Conservation (phyloP, 2,329 filamentous ascomycete genomes). For the Drechslerella stenobrocha region DNA sequence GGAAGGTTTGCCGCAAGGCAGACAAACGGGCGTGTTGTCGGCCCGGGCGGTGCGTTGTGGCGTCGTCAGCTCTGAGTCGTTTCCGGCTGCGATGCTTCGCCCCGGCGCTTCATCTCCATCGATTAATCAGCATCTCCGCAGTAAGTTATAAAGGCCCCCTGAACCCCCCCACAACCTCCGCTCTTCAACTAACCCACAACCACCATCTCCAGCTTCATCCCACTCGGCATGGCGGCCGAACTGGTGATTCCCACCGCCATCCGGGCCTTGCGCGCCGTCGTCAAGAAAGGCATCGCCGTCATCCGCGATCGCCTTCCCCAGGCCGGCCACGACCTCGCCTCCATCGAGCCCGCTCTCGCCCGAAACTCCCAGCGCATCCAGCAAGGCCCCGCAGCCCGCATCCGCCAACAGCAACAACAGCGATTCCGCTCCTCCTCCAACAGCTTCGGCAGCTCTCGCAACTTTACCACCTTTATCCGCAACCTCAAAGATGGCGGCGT, state of each 20-base stretch:
- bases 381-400: conserved; percentile 65
- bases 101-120: neutral
- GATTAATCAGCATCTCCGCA: conserved; percentile 1
- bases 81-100: conserved; percentile 6
- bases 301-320: conserved; percentile 58
- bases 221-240: conserved; percentile 49
- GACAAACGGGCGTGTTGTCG: neutral
- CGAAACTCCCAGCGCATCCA: conserved; percentile 63
- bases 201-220: conserved; percentile 19
- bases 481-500: conserved; percentile 54
- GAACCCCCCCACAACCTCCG: conserved; percentile 8
- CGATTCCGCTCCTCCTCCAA: conserved; percentile 65
- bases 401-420: conserved; percentile 67
- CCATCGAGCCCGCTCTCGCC: conserved; percentile 65
- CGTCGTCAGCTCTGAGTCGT: conserved; percentile 31
- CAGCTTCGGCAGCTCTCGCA: conserved; percentile 61
- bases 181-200: conserved; percentile 1
- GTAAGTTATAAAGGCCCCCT: conserved; percentile 13
- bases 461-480: conserved; percentile 54
- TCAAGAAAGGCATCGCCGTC: conserved; percentile 59
- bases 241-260: conserved; percentile 47
- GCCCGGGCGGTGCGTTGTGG: neutral
- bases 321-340: conserved; percentile 57
- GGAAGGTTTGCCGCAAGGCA: neutral
- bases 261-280: conserved; percentile 56